Base-by-base conservation (phyloP, 2,329 filamentous ascomycete genomes). In the Phaeomoniella chlamydospora region DNA sequence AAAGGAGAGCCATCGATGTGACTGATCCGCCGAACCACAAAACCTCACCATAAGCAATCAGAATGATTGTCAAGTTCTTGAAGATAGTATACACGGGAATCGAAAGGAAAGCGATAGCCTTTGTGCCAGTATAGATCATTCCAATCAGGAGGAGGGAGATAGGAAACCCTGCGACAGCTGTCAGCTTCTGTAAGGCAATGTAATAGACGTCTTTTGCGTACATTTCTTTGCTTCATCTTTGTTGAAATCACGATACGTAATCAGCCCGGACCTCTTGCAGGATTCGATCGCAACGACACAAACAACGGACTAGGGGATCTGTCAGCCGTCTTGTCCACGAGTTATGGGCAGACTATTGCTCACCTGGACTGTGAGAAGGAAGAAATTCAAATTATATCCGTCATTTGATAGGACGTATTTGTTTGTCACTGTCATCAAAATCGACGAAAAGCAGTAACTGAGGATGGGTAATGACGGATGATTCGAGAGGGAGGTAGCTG, bases 51-150 rank as follows among this genome's bases (percentile, higher is more conserved):
- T 98, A 98, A 38, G 90, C 90, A 52, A 96, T 98, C 45, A 96
- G 77, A 51, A 98, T 96, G 58, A 93, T 98, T 42, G 90, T 96
- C 67, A 98, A 62, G 65, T 98, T 98, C 73, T 98, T 98, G 73
- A 98, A 98, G 57, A 98, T 98, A 38, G 90, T 98, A 65, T 98
- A 98, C 16, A 98, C 90, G 15, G 90, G 90, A 38, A 98, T 93
- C 18, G 87, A 94, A 42, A 98, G 80, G 62, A 79, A 96, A 62
- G 94, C 86, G 32, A 98, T 76, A 14, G 90, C 86, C 67, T 94
- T 94, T 52, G 84, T 90, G 52, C 85, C 79, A 37, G 90, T 96
- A 64, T 96, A 98, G 61, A 98, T 96, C 90, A 96, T 98, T 56
- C 86, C 87, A 54, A 96, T 90, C 45, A 98, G 77, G 42, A 96